phyloP scores from a whole-genome alignment of 768 basidiomycete genomes.

The Tylopilus sp. region DNA sequence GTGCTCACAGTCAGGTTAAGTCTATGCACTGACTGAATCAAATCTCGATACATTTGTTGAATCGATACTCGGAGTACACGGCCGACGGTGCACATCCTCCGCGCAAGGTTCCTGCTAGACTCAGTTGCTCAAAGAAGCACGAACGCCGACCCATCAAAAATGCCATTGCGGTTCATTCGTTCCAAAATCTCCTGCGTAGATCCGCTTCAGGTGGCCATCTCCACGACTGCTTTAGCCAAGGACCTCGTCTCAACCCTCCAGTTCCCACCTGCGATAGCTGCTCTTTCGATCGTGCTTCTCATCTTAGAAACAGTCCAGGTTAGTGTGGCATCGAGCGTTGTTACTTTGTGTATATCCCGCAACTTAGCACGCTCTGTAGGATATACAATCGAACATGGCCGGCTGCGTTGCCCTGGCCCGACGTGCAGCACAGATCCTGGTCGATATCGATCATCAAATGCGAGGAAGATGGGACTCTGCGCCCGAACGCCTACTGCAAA shows the following conservation, averaged over 20 bases:
- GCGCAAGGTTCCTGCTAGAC: no score
- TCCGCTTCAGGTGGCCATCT: slow-evolving; percentile 29
- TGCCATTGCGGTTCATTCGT: slow-evolving; percentile 30
- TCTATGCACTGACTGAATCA: no score
- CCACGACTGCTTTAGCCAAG: slow-evolving; percentile 28
- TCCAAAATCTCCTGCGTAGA: slow-evolving; percentile 25
- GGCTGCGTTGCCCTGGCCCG: slow-evolving; percentile 39
- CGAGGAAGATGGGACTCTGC: slow-evolving; percentile 42
- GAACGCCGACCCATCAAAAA: slow-evolving; percentile 1
- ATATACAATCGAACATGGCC: slow-evolving; percentile 35
- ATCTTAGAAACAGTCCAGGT: slow-evolving; percentile 48
- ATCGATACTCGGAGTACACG: no score
- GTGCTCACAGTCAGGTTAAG: no score
- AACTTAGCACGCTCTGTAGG: slow-evolving; percentile 11
- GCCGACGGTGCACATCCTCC: no score
- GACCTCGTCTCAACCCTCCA: slow-evolving; percentile 33
- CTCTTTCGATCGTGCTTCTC: slow-evolving; percentile 38
- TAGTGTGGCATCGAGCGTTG: neutral
- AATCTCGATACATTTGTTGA: no score
- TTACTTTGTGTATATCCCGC: neutral
- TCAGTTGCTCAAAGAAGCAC: no score
- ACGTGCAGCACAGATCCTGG: slow-evolving; percentile 39
- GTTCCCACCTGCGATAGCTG: slow-evolving; percentile 43
- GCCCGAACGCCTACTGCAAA: slow-evolving; percentile 37
- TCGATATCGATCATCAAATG: slow-evolving; percentile 46